Evolutionary conservation across 2,329 filamentous ascomycete species (phyloP).

Genomic region (Penicillium sp.): DNA sequence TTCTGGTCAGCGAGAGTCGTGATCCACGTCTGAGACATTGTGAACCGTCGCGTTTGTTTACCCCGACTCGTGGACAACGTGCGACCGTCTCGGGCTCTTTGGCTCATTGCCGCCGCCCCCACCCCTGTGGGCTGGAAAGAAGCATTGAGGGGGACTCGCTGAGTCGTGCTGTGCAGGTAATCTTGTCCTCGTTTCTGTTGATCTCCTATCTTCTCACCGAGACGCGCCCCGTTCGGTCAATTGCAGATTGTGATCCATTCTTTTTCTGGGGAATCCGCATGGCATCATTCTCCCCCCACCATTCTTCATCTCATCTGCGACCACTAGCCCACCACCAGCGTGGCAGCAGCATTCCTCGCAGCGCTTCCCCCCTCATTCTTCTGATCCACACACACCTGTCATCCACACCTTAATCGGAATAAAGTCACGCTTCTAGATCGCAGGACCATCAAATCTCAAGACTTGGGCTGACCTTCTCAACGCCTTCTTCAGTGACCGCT

Average conservation of each 20-base stretch:
- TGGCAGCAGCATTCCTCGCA: constrained; percentile 8
- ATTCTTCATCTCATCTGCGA: constrained; percentile 10
- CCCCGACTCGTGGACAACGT: constrained; percentile 18
- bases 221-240: constrained; percentile 13
- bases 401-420: constrained; percentile 10
- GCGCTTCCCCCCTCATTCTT: constrained; percentile 17
- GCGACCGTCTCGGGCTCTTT: constrained; percentile 1
- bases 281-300: constrained; percentile 1
- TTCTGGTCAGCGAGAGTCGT: constrained; percentile 2
- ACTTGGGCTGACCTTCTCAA: constrained; percentile 7
- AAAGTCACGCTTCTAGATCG: constrained; percentile 12
- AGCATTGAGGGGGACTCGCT: constrained; percentile 16
- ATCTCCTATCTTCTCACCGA: constrained; percentile 8
- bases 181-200: constrained; percentile 14
- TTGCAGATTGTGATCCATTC: constrained; percentile 15
- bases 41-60: constrained; percentile 19
- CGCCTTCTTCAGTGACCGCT: constrained; percentile 10
- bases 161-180: constrained; percentile 30
- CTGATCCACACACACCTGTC: constrained; percentile 18
- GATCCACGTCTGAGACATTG: constrained; percentile 20
- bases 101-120: constrained; percentile 3
- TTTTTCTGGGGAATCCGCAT: constrained; percentile 11
- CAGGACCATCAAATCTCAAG: constrained; percentile 9
- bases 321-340: constrained; percentile 8
- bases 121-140: constrained; percentile 18